Evolutionary conservation across 2,329 filamentous ascomycete genomes (phyloP).

Genomic region (Monilinia fructicola): DNA sequence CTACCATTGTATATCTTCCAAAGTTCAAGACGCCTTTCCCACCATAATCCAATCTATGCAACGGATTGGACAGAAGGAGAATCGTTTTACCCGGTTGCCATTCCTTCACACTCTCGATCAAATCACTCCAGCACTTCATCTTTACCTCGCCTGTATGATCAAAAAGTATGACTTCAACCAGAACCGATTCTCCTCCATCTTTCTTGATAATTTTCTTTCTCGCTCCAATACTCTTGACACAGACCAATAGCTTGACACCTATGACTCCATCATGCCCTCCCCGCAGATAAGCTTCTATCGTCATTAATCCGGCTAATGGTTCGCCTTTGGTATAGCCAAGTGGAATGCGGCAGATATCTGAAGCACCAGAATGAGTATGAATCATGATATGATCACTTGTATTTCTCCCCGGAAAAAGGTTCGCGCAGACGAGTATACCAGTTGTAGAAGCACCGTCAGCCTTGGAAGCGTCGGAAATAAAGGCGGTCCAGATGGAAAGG

Average conservation of each 20-base stretch:
- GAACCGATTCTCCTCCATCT: constrained; percentile 46
- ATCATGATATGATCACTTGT: constrained; percentile 54
- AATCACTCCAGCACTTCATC: constrained; percentile 56
- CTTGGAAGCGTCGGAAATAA: constrained; percentile 51
- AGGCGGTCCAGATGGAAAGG: constrained; percentile 57
- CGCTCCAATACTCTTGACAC: constrained; percentile 57
- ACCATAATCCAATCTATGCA: constrained; percentile 29
- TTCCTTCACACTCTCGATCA: constrained; percentile 45
- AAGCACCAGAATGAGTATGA: constrained; percentile 49
- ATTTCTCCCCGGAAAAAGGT: constrained; percentile 58
- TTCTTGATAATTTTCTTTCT: constrained; percentile 53
- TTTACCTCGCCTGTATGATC: constrained; percentile 56
- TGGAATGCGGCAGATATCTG: constrained; percentile 48
- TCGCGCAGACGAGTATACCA: constrained; percentile 46
- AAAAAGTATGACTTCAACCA: constrained; percentile 53
- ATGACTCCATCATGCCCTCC: constrained; percentile 52
- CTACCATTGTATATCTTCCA: constrained; percentile 50
- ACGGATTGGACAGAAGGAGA: constrained; percentile 48
- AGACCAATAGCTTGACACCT: constrained; percentile 54
- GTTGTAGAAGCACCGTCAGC: constrained; percentile 42
- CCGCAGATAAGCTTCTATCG: constrained; percentile 53
- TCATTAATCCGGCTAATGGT: constrained; percentile 53
- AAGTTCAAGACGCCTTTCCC: constrained; percentile 39
- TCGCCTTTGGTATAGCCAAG: constrained; percentile 44
- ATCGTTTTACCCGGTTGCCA: constrained; percentile 52